Evolutionary conservation across 2,329 filamentous ascomycete species (phyloP).

Genomic region (Reticulascus tulasneorum): DNA sequence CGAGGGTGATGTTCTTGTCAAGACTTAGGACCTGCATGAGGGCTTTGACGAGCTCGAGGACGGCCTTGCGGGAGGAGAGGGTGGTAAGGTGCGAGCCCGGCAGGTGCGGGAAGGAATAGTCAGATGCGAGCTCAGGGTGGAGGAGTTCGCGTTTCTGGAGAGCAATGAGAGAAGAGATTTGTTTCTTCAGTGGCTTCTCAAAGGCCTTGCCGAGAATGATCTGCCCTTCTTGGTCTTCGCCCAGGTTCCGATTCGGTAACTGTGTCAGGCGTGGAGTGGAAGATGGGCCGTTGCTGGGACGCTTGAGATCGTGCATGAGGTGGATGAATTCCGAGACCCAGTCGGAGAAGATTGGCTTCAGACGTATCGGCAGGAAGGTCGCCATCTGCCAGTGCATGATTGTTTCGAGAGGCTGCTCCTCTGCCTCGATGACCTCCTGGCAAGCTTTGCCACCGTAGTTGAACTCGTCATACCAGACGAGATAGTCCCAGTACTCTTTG

Average conservation of each 20-base stretch:
- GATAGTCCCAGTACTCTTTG: slow-evolving; percentile 98
- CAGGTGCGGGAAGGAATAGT: slow-evolving; percentile 81
- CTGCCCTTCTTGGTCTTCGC: slow-evolving; percentile 56
- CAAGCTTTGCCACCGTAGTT: slow-evolving; percentile 97
- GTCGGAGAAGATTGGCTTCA: slow-evolving; percentile 83
- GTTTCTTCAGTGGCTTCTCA: slow-evolving; percentile 85
- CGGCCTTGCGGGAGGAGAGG: slow-evolving; percentile 28
- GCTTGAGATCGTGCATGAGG: slow-evolving; percentile 85
- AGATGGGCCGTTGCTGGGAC: slow-evolving; percentile 50
- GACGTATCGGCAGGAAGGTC: slow-evolving; percentile 74
- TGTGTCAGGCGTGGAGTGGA: slow-evolving; percentile 55
- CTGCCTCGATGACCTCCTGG: slow-evolving; percentile 68
- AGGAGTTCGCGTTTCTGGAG: slow-evolving; percentile 85
- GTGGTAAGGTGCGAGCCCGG: slow-evolving; percentile 65
- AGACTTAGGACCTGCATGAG: slow-evolving; percentile 90
- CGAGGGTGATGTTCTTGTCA: slow-evolving; percentile 84
- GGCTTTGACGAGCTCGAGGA: slow-evolving; percentile 86
- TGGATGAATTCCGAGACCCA: slow-evolving; percentile 95
- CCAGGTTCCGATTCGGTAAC: slow-evolving; percentile 53
- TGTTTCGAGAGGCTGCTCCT: slow-evolving; percentile 75
- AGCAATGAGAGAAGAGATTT: slow-evolving; percentile 75
- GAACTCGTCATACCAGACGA: slow-evolving; percentile 98
- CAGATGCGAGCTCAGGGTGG: slow-evolving; percentile 79
- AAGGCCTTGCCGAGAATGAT: slow-evolving; percentile 77
- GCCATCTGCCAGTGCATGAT: slow-evolving; percentile 99